A percentile compares a stretch with the other conserved stretches of the same genome.
Evolutionary conservation across 2,329 filamentous ascomycete species (phyloP).

Genomic region (Penicillium sp.): DNA sequence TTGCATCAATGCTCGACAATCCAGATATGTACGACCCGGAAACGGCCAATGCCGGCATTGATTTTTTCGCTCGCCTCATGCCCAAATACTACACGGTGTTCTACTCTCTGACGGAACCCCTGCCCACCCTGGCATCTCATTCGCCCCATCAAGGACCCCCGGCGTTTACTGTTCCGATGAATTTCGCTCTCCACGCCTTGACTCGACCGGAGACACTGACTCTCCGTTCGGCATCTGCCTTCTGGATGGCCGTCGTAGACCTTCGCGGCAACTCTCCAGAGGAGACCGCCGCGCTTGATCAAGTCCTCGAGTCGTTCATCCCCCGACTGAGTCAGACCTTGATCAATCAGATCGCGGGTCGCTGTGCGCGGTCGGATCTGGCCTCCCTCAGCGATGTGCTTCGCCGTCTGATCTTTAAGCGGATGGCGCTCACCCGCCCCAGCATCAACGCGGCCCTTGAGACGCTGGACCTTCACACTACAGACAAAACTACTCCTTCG

Average conservation of each 20-base stretch:
- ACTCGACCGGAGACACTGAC: slow-evolving; percentile 49
- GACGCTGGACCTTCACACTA: slow-evolving; percentile 30
- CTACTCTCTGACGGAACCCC: slow-evolving; percentile 38
- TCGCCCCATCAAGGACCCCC: slow-evolving; percentile 28
- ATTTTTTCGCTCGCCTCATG: slow-evolving; percentile 49
- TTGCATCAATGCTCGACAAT: slow-evolving; percentile 43
- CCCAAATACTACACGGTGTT: slow-evolving; percentile 47
- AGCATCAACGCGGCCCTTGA: slow-evolving; percentile 43
- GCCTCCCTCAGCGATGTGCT: slow-evolving; percentile 48
- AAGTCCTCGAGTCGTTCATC: slow-evolving; percentile 41
- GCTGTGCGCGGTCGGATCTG: slow-evolving; percentile 51
- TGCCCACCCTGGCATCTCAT: slow-evolving; percentile 13
- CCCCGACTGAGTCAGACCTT: slow-evolving; percentile 45
- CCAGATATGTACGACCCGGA: slow-evolving; percentile 46
- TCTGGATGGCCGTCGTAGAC: slow-evolving; percentile 48
- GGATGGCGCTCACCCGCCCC: slow-evolving; percentile 44
- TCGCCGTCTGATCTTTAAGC: slow-evolving; percentile 47
- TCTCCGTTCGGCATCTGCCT: slow-evolving; percentile 51
- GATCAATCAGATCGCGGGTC: slow-evolving; percentile 47
- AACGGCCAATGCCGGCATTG: slow-evolving; percentile 50
- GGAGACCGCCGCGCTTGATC: slow-evolving; percentile 31
- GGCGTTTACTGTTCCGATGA: slow-evolving; percentile 41
- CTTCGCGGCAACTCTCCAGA: slow-evolving; percentile 32
- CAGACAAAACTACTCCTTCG: slow-evolving; percentile 26
- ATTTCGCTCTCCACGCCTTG: slow-evolving; percentile 47